Evolutionary conservation across 2,329 filamentous ascomycete species (phyloP), one percentile per base, ranked within the genome.

Genomic region (Penicillium sp.): DNA sequence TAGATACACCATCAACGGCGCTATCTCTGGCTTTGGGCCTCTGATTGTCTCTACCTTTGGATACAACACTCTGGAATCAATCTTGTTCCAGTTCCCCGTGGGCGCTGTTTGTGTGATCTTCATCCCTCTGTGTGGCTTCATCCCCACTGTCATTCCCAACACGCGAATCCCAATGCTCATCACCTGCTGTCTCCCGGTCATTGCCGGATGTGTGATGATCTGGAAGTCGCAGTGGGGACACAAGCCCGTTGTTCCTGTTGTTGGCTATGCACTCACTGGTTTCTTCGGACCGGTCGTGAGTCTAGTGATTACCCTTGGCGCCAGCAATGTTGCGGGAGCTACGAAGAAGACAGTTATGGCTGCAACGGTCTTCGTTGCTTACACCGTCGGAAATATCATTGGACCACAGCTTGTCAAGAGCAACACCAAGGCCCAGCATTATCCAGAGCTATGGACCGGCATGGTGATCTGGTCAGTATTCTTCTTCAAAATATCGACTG

Each of bases 341-440:
- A 92, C 89, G 0, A 92, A 92, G 77, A 92, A 92, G 79, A 89
- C 86, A 62, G 87, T 89, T 67, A 91, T 89, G 81, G 87, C 89
- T 0, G 86, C 87, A 0, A 86, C 87, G 0, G 88, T 90, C 1
- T 92, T 92, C 62, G 87, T 90, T 0, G 88, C 87, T 0, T 92
- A 92, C 69, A 90, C 88, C 56, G 86, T 92, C 6, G 85, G 89
- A 1, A 92, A 92, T 66, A 92, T 92, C 52, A 85, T 92, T 24
- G 89, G 89, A 0, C 89, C 89, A 3, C 88, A 90, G 74, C 78
- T 92, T 40, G 83, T 92, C 41, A 85, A 84, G 66, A 87, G 83
- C n/a, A 78, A 89, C 72, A 87, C 86, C 0, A 88, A 88, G 63
- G 75, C 70, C 0, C 70, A 82, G 50, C 89, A 92, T 73, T 92